These are phyloP conservation scores for Aspergillus fumigatus DNA, from an alignment of 2,329 filamentous ascomycete species.

Conservation along the genomic window DNA sequence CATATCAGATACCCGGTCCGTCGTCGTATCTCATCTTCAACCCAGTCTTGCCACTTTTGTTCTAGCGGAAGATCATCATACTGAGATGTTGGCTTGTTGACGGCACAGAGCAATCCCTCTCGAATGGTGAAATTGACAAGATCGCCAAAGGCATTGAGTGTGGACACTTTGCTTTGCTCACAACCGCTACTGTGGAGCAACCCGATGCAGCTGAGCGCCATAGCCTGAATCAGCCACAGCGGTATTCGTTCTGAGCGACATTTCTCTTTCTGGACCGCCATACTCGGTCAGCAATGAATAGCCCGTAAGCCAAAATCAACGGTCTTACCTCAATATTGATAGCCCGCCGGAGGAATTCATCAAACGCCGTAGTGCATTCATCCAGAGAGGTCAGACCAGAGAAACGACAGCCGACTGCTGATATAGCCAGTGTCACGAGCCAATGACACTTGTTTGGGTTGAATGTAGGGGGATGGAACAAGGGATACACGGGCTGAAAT, in stretches of 20 bases:
- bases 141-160: constrained; percentile 24
- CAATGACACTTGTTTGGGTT: constrained; percentile 35
- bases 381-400: constrained; percentile 22
- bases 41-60: constrained; percentile 34
- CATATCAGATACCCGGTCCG: constrained; percentile 42
- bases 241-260: constrained; percentile 7
- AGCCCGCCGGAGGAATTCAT: constrained; percentile 40
- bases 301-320: not conserved
- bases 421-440: constrained; percentile 37
- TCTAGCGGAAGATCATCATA: constrained; percentile 9
- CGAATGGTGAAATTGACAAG: constrained; percentile 21
- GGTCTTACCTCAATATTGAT: constrained; percentile 31
- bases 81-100: constrained; percentile 7
- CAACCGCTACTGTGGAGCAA: constrained; percentile 23
- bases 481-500: constrained; percentile 39
- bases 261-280: constrained; percentile 24
- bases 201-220: constrained; percentile 31
- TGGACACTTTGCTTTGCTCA: constrained; percentile 20
- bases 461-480: constrained; percentile 37
- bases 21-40: constrained; percentile 32
- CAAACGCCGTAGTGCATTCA: constrained; percentile 31
- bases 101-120: constrained; percentile 19
- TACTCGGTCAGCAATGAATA: constrained; percentile 1
- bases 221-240: constrained; percentile 28
- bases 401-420: constrained; percentile 39